Evolutionary conservation across 495 filamentous ascomycete species (phyloP).

Genomic region (Ramalina peruviana): DNA sequence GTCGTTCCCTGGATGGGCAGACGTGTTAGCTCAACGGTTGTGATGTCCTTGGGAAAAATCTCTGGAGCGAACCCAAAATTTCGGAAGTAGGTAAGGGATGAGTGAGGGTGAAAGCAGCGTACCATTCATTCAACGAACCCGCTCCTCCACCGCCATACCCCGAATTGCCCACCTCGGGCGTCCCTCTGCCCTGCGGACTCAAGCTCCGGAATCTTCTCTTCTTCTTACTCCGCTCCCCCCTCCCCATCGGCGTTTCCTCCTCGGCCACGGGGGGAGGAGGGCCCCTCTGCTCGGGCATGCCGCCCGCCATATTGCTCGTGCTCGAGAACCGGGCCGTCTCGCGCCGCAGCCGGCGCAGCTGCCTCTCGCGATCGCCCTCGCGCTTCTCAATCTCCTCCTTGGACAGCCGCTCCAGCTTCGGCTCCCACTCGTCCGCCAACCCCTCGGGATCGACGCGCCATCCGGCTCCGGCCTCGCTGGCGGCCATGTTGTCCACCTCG

Average conservation of each 20-base stretch:
- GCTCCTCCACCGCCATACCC: constrained; percentile 53
- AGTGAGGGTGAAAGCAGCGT: constrained; percentile 13
- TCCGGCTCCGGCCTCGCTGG: constrained; percentile 61
- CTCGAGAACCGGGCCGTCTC: constrained; percentile 89
- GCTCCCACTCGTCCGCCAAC: constrained; percentile 84
- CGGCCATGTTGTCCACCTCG: constrained; percentile 83
- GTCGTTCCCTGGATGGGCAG: constrained; percentile 45
- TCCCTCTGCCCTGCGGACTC: constrained; percentile 62
- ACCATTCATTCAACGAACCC: constrained; percentile 60
- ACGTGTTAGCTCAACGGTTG: constrained; percentile 7
- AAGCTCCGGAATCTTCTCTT: constrained; percentile 85
- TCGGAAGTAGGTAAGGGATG: too few species aligned
- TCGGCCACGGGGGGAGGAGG: constrained; percentile 15
- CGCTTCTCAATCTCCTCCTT: constrained; percentile 98
- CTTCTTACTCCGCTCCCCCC: constrained; percentile 83
- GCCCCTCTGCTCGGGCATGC: constrained; percentile 39
- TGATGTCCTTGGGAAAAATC: not conserved
- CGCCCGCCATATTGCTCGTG: constrained; percentile 62
- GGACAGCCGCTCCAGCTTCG: constrained; percentile 73
- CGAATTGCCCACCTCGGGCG: constrained; percentile 55
- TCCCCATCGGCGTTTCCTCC: constrained; percentile 55
- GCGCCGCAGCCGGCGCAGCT: constrained; percentile 70
- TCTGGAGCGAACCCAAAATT: too few species aligned
- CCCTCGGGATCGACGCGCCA: constrained; percentile 92
- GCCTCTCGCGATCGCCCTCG: constrained; percentile 84